A percentile compares a stretch with the other conserved stretches of the same genome.
These are phyloP conservation scores for Trichoderma harzianum DNA, from an alignment of 2,329 filamentous ascomycete genomes.

Conservation along the genomic window DNA sequence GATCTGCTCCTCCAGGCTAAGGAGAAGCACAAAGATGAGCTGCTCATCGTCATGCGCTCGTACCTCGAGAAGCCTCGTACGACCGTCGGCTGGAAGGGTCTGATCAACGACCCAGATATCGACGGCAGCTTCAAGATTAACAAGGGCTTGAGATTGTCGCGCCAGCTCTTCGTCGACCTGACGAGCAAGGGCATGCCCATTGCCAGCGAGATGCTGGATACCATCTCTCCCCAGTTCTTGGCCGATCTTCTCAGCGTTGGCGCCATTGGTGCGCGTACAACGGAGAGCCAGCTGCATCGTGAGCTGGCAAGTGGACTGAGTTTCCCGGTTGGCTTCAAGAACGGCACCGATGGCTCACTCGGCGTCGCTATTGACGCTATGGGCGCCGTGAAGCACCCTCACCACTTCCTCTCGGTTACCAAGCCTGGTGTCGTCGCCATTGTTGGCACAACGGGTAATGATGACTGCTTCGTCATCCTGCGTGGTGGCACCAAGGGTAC, in stretches of 20 bases:
- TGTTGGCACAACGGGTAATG: constrained; percentile 89
- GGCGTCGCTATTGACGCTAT: constrained; percentile 93
- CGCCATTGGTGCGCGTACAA: constrained; percentile 92
- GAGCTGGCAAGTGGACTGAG: constrained; percentile 90
- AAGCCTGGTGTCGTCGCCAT: constrained; percentile 95
- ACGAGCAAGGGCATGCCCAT: constrained; percentile 92
- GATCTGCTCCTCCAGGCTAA: constrained; percentile 75
- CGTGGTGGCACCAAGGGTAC: constrained; percentile 89
- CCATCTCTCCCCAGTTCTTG: constrained; percentile 94
- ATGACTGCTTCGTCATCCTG: constrained; percentile 95
- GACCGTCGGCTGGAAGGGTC: constrained; percentile 96
- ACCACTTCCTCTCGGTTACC: constrained; percentile 96
- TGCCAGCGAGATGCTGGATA: constrained; percentile 96
- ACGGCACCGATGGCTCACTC: constrained; percentile 89
- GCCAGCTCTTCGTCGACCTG: constrained; percentile 90
- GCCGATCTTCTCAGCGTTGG: constrained; percentile 89
- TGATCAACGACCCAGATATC: constrained; percentile 98
- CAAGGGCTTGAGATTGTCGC: constrained; percentile 83
- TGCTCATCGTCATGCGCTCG: constrained; percentile 94
- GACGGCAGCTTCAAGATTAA: constrained; percentile 99
- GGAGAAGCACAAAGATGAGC: constrained; percentile 82
- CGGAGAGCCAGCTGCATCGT: constrained; percentile 91
- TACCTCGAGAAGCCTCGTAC: constrained; percentile 99
- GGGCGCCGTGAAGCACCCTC: constrained; percentile 83
- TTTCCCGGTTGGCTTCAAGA: constrained; percentile 99